Conservation (phyloP, 2,329 filamentous ascomycete species). For the Penicillium griseofulvum region DNA sequence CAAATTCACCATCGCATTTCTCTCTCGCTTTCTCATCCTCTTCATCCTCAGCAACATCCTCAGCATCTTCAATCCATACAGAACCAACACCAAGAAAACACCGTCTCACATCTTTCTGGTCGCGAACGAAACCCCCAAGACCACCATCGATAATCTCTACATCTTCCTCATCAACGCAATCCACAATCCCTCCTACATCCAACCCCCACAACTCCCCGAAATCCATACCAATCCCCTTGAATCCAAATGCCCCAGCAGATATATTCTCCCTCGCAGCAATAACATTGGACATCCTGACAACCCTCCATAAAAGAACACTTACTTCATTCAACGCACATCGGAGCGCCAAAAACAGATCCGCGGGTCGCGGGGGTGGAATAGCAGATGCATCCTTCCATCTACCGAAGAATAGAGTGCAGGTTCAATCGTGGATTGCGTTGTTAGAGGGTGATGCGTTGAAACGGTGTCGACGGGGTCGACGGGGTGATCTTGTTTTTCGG, state of each 20-base stretch:
- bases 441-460: slow-evolving; percentile 51
- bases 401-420: slow-evolving; percentile 50
- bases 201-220: slow-evolving; percentile 18
- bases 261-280: slow-evolving; percentile 60
- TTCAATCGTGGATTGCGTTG: slow-evolving; percentile 56
- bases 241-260: slow-evolving; percentile 42
- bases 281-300: slow-evolving; percentile 59
- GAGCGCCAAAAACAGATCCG: slow-evolving; percentile 50
- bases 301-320: slow-evolving; percentile 56
- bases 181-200: background rate
- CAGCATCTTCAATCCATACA: slow-evolving; percentile 2
- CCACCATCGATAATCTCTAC: slow-evolving; percentile 23
- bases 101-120: slow-evolving; percentile 16
- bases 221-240: slow-evolving; percentile 26
- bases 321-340: slow-evolving; percentile 57
- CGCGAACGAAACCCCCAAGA: slow-evolving; percentile 25
- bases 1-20: slow-evolving; percentile 29
- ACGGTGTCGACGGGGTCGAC: slow-evolving; percentile 24
- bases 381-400: slow-evolving; percentile 59
- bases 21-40: slow-evolving; percentile 36
- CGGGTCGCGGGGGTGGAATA: slow-evolving; percentile 48
- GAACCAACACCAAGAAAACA: slow-evolving; percentile 7
- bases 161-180: slow-evolving; percentile 13
- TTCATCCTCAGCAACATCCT: slow-evolving; percentile 20
- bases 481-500: slow-evolving; percentile 37